phyloP scores from a whole-genome alignment of 148 eudicot species.

The Vaccinium vitisidaea region DNA sequence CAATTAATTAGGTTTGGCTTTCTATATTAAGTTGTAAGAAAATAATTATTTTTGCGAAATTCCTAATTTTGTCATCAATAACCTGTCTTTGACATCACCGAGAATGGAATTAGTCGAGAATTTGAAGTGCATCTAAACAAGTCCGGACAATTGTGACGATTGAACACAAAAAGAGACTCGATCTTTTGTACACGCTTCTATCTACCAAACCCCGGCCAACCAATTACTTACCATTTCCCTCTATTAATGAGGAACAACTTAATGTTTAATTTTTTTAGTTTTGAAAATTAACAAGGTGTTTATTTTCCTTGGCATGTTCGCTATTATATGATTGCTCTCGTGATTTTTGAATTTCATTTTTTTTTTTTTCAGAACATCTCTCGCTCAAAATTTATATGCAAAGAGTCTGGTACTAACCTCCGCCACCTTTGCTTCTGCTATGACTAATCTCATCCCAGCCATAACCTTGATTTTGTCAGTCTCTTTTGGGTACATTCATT shows the following conservation, averaged over 20 bases:
- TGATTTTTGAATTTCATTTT: background rate
- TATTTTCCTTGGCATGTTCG: background rate
- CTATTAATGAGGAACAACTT: background rate
- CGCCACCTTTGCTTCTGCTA: slow-evolving; percentile 55
- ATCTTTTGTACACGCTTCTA: background rate
- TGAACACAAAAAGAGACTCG: no score
- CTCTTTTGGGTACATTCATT: slow-evolving; percentile 34
- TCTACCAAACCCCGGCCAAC: background rate
- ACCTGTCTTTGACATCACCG: no score
- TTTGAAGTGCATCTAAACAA: no score
- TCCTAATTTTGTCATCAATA: no score
- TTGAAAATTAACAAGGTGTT: background rate
- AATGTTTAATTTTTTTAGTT: background rate
- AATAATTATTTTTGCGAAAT: no score
- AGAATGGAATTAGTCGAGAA: no score
- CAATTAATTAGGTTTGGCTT: no score
- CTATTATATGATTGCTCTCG: background rate
- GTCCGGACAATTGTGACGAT: no score
- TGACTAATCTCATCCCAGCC: slow-evolving; percentile 58
- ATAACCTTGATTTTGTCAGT: slow-evolving; percentile 58
- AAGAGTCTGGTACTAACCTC: slow-evolving; percentile 57
- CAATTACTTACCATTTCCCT: background rate
- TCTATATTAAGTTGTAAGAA: no score
- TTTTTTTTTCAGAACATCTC: slow-evolving; percentile 40
- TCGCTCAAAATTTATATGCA: slow-evolving; percentile 44